These are phyloP conservation scores for Stephanodiscus minutulus DNA, from an alignment of 108 stramenopile species.

Conservation along the genomic window DNA sequence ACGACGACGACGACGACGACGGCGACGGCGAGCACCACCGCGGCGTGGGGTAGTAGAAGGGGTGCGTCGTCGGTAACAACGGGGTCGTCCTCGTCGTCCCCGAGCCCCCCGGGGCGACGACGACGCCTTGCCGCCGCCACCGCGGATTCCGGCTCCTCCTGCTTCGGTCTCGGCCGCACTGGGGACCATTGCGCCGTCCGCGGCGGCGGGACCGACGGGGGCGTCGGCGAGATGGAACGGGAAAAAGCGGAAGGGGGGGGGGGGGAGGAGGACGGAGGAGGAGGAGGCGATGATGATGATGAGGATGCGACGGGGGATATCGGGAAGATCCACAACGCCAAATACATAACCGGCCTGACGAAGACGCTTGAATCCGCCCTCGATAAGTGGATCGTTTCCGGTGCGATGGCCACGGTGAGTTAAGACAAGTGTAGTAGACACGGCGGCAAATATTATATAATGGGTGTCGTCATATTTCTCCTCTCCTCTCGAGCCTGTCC, in stretches of 20 bases:
- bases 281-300: neutral
- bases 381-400: conserved; percentile 67
- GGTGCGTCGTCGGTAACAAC: no score
- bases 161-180: no score
- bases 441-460: no score
- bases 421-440: neutral
- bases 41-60: neutral
- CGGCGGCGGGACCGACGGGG: neutral
- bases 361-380: conserved; percentile 56
- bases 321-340: conserved; percentile 32
- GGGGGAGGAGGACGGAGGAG: neutral
- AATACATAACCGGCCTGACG: conserved; percentile 62
- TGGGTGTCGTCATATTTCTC: neutral
- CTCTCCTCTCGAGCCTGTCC: neutral
- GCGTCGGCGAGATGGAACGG: neutral
- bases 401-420: conserved; percentile 47
- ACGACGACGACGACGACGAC: no score
- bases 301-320: neutral
- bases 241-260: neutral
- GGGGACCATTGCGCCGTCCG: no score
- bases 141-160: no score
- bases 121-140: no score
- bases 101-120: no score
- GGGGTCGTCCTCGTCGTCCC: no score
- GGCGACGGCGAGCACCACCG: neutral